phyloP scores from a whole-genome alignment of 805 yeast species.

The Tetrapisispora nanseiensis region DNA sequence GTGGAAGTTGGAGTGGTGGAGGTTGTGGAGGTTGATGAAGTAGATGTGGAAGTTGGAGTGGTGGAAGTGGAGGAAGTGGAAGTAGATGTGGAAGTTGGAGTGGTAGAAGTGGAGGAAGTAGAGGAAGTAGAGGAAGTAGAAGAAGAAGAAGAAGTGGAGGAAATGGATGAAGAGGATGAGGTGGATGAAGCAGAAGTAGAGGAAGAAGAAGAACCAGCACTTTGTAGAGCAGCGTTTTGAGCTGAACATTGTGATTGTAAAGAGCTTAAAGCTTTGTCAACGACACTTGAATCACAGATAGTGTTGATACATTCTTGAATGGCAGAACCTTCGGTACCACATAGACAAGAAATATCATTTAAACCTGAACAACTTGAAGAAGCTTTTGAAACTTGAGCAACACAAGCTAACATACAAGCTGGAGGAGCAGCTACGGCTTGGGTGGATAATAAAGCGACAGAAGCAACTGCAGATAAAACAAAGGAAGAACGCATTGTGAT shows the following conservation, averaged over 20 bases:
- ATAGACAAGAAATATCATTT: slow-evolving; percentile 59
- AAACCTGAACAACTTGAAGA: slow-evolving; percentile 48
- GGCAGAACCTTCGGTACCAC: slow-evolving; percentile 44
- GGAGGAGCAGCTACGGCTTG: slow-evolving; percentile 66
- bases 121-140: slow-evolving; percentile 25
- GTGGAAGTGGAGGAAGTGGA: slow-evolving; percentile 13
- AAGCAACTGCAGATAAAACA: slow-evolving; percentile 20
- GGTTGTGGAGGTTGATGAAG: slow-evolving; percentile 9
- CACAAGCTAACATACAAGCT: slow-evolving; percentile 87
- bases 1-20: slow-evolving; percentile 2
- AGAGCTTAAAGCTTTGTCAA: slow-evolving; percentile 48
- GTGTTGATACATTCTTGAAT: slow-evolving; percentile 54
- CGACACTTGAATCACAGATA: slow-evolving; percentile 43
- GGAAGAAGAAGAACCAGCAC: slow-evolving; percentile 29
- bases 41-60: slow-evolving; percentile 15
- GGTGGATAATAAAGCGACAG: slow-evolving; percentile 20
- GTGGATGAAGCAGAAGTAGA: slow-evolving; percentile 29
- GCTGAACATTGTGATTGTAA: slow-evolving; percentile 47
- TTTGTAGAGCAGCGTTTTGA: slow-evolving; percentile 30
- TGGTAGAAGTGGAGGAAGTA: slow-evolving; percentile 17
- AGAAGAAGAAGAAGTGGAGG: slow-evolving; percentile 23
- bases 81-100: slow-evolving; percentile 19
- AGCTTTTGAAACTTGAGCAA: slow-evolving; percentile 50
- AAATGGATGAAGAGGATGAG: slow-evolving; percentile 25
- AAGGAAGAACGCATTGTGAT: slow-evolving; percentile 22